phyloP scores from a whole-genome alignment of 768 basidiomycete genomes.

The Boletus reticulatus region DNA sequence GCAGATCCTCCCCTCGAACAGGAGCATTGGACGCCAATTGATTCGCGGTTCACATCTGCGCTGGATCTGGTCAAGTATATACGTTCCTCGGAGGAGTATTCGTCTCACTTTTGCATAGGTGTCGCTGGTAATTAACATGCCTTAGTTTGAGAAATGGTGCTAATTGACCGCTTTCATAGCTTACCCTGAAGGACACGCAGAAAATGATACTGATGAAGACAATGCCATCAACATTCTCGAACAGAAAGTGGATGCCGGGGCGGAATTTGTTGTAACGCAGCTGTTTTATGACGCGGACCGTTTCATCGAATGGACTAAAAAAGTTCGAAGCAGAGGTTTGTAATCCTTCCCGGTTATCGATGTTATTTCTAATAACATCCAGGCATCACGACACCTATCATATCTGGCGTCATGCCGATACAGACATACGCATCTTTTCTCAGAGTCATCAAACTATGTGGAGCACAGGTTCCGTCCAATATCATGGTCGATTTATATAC shows the following conservation, averaged over 20 bases:
- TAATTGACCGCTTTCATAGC: constrained; percentile 42
- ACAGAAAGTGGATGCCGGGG: constrained; percentile 89
- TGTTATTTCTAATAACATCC: constrained; percentile 8
- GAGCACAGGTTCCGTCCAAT: constrained; percentile 66
- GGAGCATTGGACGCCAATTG: constrained; percentile 89
- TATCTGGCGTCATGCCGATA: constrained; percentile 97
- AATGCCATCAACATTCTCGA: constrained; percentile 69
- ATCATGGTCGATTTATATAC: constrained; percentile 66
- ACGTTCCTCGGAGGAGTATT: constrained; percentile 69
- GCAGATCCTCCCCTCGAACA: constrained; percentile 90
- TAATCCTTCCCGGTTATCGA: background rate
- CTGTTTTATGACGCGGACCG: constrained; percentile 94
- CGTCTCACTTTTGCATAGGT: constrained; percentile 87
- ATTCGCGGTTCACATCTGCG: constrained; percentile 80
- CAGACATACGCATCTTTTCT: constrained; percentile 95
- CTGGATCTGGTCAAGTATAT: constrained; percentile 93
- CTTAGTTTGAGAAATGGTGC: background rate
- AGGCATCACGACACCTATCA: constrained; percentile 90
- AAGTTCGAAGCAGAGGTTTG: constrained; percentile 71
- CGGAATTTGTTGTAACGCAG: constrained; percentile 95
- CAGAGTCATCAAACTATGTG: constrained; percentile 87
- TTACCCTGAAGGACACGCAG: constrained; percentile 89
- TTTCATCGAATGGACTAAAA: constrained; percentile 77
- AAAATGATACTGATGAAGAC: constrained; percentile 55
- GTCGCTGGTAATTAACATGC: constrained; percentile 68